Evolutionary conservation across 2,329 filamentous ascomycete genomes (phyloP), one percentile per base, ranked within the genome.

Genomic region (Zymoseptoria pseudotritici): DNA sequence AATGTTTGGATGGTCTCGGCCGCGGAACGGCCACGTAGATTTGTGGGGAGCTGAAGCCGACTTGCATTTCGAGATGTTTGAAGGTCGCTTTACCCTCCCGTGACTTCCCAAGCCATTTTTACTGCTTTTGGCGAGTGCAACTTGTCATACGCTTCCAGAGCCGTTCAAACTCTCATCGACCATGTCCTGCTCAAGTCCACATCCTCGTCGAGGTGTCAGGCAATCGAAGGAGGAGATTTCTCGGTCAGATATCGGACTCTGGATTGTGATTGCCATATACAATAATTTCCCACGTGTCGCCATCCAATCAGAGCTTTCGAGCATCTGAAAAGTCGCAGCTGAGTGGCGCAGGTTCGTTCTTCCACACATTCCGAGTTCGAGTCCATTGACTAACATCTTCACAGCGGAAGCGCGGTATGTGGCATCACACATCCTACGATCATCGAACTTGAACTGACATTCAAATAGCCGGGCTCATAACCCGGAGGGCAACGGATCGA

Each of bases 401-500:
- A 20, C 29, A 59, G 57, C 57, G 57, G 57, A 59, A 59, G 57
- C 57, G 57, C 57, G 36, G 36, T 42, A 42, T 17, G 36, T 42
- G 36, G 17, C 36, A 42, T 17, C 36, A 13, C 2, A 9, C 2
- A 13, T 11, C 17, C 17, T 5, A 4, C 10, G n/a, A 17, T 0
- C 10, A 1, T 13, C 4, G 11, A 17, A 17, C 36, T 3, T 42
- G 10, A 5, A 42, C 36, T 42, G 36, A 42, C 36, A 42, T 2
- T 42, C 11, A 42, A 42, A 13, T 42, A 42, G 66, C 66, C 66
- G 67, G 67, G 67, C 67, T 70, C 67, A 69, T 69, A 69, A 69
- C 67, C 67, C 67, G 66, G 65, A 68, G 66, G 67, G 57, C 66
- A 63, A 63, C 65, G 63, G 66, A 69, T 69, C 66, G 66, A 69